These are phyloP conservation scores for Trichoderma simmonsii DNA, from an alignment of 2,329 filamentous ascomycete species.

Conservation along the genomic window DNA sequence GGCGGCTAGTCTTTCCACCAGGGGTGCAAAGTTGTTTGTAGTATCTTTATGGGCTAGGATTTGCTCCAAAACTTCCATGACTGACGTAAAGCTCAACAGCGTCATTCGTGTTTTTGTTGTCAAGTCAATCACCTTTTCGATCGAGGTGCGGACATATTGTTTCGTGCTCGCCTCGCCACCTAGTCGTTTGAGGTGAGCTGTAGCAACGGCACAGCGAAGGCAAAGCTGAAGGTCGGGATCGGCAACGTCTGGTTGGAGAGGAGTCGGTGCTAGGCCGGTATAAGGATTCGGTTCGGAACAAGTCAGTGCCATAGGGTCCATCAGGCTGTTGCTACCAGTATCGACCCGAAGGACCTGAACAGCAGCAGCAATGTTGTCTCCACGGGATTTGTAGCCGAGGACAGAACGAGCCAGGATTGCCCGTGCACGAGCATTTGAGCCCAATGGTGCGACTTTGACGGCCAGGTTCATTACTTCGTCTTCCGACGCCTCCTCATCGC, in stretches of 20 bases:
- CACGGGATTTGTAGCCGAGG: constrained; percentile 52
- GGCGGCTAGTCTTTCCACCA: constrained; percentile 56
- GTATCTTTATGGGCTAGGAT: constrained; percentile 47
- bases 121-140: constrained; percentile 48
- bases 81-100: constrained; percentile 58
- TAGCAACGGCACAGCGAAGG: constrained; percentile 24
- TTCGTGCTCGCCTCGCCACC: constrained; percentile 22
- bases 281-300: constrained; percentile 36
- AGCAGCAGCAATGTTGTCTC: constrained; percentile 54
- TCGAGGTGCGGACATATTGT: constrained; percentile 21
- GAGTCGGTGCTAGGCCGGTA: constrained; percentile 50
- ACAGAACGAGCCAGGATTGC: constrained; percentile 59
- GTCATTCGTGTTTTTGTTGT: constrained; percentile 44
- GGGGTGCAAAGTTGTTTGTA: constrained; percentile 44
- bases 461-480: constrained; percentile 62
- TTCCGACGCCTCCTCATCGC: constrained; percentile 29
- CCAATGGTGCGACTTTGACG: constrained; percentile 70
- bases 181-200: constrained; percentile 54
- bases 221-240: constrained; percentile 15
- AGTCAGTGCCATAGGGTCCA: constrained; percentile 41
- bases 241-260: not conserved
- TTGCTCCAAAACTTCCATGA: constrained; percentile 56
- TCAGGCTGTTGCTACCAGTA: constrained; percentile 26
- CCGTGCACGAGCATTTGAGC: constrained; percentile 66
- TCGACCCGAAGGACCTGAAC: constrained; percentile 46